phyloP scores from a whole-genome alignment of 495 filamentous ascomycete genomes.

The Evansstolkia leycettana region DNA sequence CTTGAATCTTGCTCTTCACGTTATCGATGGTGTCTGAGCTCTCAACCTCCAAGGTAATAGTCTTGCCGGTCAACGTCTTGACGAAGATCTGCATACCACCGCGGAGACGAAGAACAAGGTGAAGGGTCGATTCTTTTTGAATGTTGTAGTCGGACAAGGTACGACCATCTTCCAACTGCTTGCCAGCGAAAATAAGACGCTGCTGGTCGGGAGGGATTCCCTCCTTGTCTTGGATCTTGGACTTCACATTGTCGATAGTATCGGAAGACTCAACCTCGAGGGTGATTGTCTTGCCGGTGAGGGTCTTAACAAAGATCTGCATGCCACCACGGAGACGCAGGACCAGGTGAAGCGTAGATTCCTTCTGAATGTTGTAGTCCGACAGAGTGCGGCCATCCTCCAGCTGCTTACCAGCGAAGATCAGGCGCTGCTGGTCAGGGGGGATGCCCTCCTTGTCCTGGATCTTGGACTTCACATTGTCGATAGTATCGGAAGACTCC shows the following conservation, averaged over 20 bases:
- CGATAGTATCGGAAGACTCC: constrained; percentile 90
- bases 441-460: constrained; percentile 73
- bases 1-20: constrained; percentile 86
- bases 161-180: constrained; percentile 85
- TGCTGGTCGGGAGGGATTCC: constrained; percentile 92
- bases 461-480: constrained; percentile 81
- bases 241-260: constrained; percentile 98
- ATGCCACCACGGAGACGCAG: constrained; percentile 64
- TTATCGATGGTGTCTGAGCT: constrained; percentile 87
- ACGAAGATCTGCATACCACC: constrained; percentile 97
- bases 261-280: constrained; percentile 67
- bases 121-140: constrained; percentile 96
- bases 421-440: constrained; percentile 64
- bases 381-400: constrained; percentile 60
- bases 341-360: constrained; percentile 57
- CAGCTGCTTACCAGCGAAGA: constrained; percentile 63
- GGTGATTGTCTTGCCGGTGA: constrained; percentile 63
- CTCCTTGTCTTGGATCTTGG: constrained; percentile 97
- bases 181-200: constrained; percentile 91
- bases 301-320: constrained; percentile 64
- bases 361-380: constrained; percentile 67
- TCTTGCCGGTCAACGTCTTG: constrained; percentile 89
- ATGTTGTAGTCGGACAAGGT: constrained; percentile 99
- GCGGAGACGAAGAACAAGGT: constrained; percentile 91
- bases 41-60: constrained; percentile 83